These are phyloP conservation scores for Notholithocarpus densiflorus DNA, from an alignment of 306 rosid genomes.

Conservation along the genomic window DNA sequence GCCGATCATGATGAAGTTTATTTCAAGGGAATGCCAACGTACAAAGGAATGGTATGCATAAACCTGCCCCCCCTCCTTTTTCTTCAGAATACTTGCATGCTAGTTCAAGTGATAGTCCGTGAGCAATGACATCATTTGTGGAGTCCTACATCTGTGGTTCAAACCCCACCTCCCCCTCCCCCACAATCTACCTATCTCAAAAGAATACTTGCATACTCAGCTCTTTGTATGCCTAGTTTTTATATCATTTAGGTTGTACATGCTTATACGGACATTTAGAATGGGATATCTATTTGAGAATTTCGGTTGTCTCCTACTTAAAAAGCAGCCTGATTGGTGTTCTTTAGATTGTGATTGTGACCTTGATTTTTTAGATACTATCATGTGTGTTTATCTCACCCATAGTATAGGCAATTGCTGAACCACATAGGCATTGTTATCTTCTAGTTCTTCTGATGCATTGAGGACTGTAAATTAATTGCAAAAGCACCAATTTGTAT, in stretches of 20 bases:
- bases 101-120: no score
- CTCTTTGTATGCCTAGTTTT: not conserved
- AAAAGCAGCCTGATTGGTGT: not conserved
- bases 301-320: not conserved
- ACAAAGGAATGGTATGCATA: slow-evolving; percentile 59
- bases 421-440: not conserved
- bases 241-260: slow-evolving; percentile 5
- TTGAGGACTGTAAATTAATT: not conserved
- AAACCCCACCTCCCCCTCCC: no score
- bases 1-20: slow-evolving; percentile 71
- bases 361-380: not conserved
- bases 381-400: not conserved
- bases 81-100: no score
- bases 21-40: slow-evolving; percentile 76
- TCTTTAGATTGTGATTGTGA: not conserved
- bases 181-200: not conserved
- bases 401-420: not conserved
- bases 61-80: no score
- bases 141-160: no score
- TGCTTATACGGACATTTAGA: not conserved
- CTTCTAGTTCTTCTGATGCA: not conserved
- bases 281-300: not conserved
- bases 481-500: not conserved
- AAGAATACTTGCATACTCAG: not conserved
- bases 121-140: no score